Evolutionary conservation across 2,329 filamentous ascomycete genomes (phyloP), one percentile per base, ranked within the genome.

Genomic region (Rhynchosporium graminicola): DNA sequence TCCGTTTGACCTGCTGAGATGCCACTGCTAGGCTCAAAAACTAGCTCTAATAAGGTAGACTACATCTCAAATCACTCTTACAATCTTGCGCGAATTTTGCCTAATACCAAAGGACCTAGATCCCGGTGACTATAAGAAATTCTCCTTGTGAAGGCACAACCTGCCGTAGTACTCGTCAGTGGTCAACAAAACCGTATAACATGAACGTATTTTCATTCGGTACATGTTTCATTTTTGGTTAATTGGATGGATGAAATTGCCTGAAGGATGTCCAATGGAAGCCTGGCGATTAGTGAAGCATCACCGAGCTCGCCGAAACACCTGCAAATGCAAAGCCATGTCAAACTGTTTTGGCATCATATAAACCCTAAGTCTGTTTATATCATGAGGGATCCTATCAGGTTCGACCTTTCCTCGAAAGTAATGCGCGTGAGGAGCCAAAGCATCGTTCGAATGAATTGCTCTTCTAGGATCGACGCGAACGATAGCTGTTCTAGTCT

Each of bases 81-180:
- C 33, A 36, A 36, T 5, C 9, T 10, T 36, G 33, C 33, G 33
- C 33, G 33, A 36, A 36, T 36, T 36, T 36, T 36, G 33, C 33
- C 33, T 36, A 10, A 36, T 10, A 36, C 33, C 6, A 36, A 36
- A 5, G 9, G 33, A 36, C 33, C 33, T 36, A 36, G 33, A 36
- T 36, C 33, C 6, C 33, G 5, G 6, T 0, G 93, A 92, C 0
- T 78, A 82, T 47, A 93, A 97, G 71, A 95, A 99, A 79, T 81
- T 98, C 54, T 91, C 91, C 0, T 89, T 99, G 48, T 99, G 94
- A 83, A 81, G 98, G 65, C 95, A 99, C 78, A 96, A 94, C 62
- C 85, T 92, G 65, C 87, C 91, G 52, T 99, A 99, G 20, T 75
- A 88, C 94, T 69, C 93, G 94, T 74, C 84, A 36, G n/a, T n/a